These are phyloP conservation scores for Millerago galiae DNA, from an alignment of 805 yeast genomes.

Conservation along the genomic window DNA sequence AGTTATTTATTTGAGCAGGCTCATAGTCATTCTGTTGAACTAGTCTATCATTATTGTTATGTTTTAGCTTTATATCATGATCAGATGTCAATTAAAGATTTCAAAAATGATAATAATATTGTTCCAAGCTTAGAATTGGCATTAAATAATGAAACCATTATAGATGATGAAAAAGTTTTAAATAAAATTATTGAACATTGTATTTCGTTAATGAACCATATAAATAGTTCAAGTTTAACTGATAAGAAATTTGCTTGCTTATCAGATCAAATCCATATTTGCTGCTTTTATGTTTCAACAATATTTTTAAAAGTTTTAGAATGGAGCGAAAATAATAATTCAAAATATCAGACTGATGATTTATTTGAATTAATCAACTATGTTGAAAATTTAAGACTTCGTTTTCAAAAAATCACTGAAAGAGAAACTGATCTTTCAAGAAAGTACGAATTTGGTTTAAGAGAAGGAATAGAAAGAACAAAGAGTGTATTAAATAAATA, in stretches of 20 bases:
- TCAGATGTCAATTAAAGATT: constrained; percentile 11
- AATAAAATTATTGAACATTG: constrained; percentile 18
- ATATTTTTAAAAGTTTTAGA: constrained; percentile 14
- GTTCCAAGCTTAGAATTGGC: not conserved
- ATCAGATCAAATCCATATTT: constrained; percentile 61
- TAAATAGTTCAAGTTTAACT: constrained; percentile 12
- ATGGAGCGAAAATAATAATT: constrained; percentile 15
- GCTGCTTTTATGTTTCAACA: constrained; percentile 14
- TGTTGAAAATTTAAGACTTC: not conserved
- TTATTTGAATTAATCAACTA: too few relatives aligned
- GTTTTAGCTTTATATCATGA: constrained; percentile 41
- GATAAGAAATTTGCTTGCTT: constrained; percentile 55
- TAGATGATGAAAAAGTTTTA: constrained; percentile 12
- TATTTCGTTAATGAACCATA: constrained; percentile 19
- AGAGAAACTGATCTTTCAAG: not conserved
- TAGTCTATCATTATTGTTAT: constrained; percentile 57
- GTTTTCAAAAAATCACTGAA: not conserved
- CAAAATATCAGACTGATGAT: constrained; percentile 7
- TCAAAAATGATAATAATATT: constrained; percentile 1
- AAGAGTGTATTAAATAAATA: not conserved
- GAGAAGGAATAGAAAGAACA: not conserved
- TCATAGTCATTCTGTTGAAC: constrained; percentile 64
- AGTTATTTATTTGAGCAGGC: constrained; percentile 61
- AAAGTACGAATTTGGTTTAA: not conserved
- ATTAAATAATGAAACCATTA: not conserved